phyloP scores from a whole-genome alignment of 345 rosid species.

The Angophora floribunda region DNA sequence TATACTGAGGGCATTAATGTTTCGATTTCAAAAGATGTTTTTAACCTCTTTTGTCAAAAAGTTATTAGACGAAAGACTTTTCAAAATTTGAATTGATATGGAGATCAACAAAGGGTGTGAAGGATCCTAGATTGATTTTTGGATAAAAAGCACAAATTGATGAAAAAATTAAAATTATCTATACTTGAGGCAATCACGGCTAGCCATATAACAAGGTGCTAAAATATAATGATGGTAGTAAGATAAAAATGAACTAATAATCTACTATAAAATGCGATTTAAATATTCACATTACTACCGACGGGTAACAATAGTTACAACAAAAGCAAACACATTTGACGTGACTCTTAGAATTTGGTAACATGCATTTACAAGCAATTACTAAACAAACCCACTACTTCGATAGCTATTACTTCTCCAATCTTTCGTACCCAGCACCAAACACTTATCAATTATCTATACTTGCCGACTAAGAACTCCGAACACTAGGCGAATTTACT shows the following conservation, averaged over 20 bases:
- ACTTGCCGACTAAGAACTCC: background rate
- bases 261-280: background rate
- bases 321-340: background rate
- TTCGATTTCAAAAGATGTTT: background rate
- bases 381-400: background rate
- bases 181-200: background rate
- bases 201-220: background rate
- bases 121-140: background rate
- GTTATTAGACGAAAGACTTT: background rate
- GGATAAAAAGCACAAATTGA: background rate
- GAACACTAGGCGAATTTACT: background rate
- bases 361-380: rapidly evolving
- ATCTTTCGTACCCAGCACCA: background rate
- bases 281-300: background rate
- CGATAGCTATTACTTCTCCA: background rate
- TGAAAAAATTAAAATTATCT: background rate
- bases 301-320: background rate
- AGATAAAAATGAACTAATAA: background rate
- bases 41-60: background rate
- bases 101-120: background rate
- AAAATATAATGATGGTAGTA: background rate
- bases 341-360: background rate
- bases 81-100: background rate
- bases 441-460: background rate
- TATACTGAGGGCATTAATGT: background rate